Base-by-base conservation (phyloP, 2,329 filamentous ascomycete genomes). In the Lasiodiplodia sp. region DNA sequence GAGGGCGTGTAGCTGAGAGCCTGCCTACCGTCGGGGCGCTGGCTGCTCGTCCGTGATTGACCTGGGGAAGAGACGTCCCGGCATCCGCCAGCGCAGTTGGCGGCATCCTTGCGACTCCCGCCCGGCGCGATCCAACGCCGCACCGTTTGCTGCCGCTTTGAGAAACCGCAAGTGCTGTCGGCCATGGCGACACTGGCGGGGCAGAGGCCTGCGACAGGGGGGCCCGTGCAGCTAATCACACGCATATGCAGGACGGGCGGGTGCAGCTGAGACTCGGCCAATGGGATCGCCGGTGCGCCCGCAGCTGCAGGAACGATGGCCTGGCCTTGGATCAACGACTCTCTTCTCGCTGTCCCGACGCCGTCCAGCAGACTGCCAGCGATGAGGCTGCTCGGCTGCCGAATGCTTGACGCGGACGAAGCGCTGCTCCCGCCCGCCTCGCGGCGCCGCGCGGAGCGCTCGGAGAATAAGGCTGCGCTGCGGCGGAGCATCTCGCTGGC, bases 221-320 rank as follows among this genome's bases (percentile, higher is more conserved):
- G 25, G 52, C 62, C 66, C 66, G 66, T 62, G 66, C 66, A 60
- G 66, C 67, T 63, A 63, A 68, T 68, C 67, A 68, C 67, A 68
- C 67, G 58, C 67, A 68, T 68, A 68, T 68, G 67, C 67, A 68
- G 40, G 67, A 40, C 67, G 67, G 67, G 67, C 58, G 67, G 49
- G 49, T 58, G 67, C 67, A 68, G 52, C 52, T 58, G 56, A 44
- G 49, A 68, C 66, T 62, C 23, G 67, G 67, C 67, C 67, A 68
- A 68, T 68, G 57, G 58, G 34, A 31, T 51, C 57, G 51, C 56
- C 44, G 21, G 37, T 18, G 44, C 44, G 55, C 55, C 56, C 47
- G 67, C 57, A 52, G 57, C 67, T 68, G 67, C 67, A 68, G 67
- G 67, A 68, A 68, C 67, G 49, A 68, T 62, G 65, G 65, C 65